Evolutionary conservation across 176 grass and related monocot genomes (phyloP), one percentile per base, ranked within the genome.

Genomic region (Juncus inflexus): DNA sequence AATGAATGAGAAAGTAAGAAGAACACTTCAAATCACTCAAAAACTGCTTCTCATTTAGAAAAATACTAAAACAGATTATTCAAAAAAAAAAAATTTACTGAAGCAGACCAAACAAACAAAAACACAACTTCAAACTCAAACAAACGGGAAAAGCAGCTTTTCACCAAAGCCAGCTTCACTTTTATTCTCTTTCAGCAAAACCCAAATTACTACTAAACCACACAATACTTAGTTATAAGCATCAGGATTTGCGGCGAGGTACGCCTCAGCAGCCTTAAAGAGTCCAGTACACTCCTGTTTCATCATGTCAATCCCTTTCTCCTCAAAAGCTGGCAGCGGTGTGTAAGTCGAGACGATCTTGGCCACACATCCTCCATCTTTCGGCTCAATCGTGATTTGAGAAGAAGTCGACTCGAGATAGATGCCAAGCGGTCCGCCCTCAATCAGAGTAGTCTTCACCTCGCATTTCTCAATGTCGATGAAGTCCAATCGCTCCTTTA

Each of bases 401-500:
- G 77, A 73, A 0, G 74, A 70, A 12, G 75, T 67, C 3, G 75
- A 65, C 71, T 90, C 78, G 37, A 90, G 35, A 7, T 59, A 37
- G 6, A 70, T 50, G 15, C 80, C 83, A 60, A 95, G 63, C 4
- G 75, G 80, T 6, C 90, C 86, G 40, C 90, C 90, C 66, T 86
- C 90, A 10, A 95, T 3, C 4, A 86, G 69, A 2, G 77, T 79
- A 0, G 74, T 63, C 77, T 84, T 90, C 77, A 12, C 64, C 77
- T 95, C 86, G 16, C 56, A 86, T 65, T 86, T 79, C 37, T 71
- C 83, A n/a, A 3, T n/a, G 74, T 95, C 90, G 6, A 84, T 0
- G 55, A 74, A 86, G 3, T 90, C 90, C 7, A 90, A 63, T 14
- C 64, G 69, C 80, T 95, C 90, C 70, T 95, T 90, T 61, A 77